Percentiles rank a stretch among this genome's conserved stretches.
These are phyloP conservation scores for Oidiodendron maius DNA, from an alignment of 495 filamentous ascomycete species.

Conservation along the genomic window DNA sequence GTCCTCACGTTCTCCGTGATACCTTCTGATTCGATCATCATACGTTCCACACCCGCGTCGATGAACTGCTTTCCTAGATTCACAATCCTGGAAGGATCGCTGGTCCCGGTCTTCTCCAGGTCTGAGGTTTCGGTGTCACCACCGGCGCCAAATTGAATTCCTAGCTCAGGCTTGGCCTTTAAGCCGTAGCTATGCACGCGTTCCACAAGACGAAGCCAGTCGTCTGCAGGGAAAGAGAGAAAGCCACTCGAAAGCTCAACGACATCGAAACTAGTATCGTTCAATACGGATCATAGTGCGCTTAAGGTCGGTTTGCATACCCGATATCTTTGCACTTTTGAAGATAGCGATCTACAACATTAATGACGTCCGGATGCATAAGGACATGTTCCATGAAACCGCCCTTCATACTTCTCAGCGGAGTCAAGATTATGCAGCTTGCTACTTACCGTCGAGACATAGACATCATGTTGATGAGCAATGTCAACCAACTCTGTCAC, in stretches of 20 bases:
- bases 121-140: slow-evolving; percentile 46
- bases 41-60: slow-evolving; percentile 47
- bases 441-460: slow-evolving; percentile 1
- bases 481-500: background rate
- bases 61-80: slow-evolving; percentile 46
- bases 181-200: slow-evolving; percentile 27
- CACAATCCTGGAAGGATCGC: slow-evolving; percentile 45
- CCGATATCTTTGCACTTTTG: slow-evolving; percentile 1
- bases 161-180: slow-evolving; percentile 53
- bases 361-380: background rate
- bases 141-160: slow-evolving; percentile 56
- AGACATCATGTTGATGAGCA: background rate
- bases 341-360: background rate
- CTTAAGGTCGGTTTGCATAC: background rate
- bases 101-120: slow-evolving; percentile 44
- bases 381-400: background rate
- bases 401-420: background rate
- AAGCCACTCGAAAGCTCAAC: background rate
- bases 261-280: background rate
- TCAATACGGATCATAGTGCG: background rate
- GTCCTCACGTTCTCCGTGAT: slow-evolving; percentile 15
- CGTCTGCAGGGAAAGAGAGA: background rate
- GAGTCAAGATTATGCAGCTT: background rate
- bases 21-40: slow-evolving; percentile 36
- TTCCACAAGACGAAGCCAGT: background rate